Evolutionary conservation across 1,284 basidiomycete species (phyloP), one percentile per base, ranked within the genome.

Genomic region (Vanrija pseudolonga): DNA sequence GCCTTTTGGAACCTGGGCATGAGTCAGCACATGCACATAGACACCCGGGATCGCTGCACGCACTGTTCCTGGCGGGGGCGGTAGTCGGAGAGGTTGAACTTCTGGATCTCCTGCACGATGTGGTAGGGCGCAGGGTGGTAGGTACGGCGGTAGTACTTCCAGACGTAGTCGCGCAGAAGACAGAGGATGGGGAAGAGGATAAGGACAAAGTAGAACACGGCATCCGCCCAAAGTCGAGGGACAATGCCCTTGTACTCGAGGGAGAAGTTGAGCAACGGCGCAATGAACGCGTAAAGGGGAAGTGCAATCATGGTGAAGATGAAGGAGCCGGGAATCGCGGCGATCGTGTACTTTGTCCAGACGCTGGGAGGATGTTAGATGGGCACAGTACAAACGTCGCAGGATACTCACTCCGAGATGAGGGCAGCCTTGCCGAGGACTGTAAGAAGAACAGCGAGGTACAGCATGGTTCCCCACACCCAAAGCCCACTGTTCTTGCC

Each of bases 291-390:
- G 73, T 98, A 99, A 2, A 98, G 69, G 0, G 94, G 95, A 5
- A 98, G 80, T 76, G 94, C 93, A 45, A 87, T 72, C 87, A 98
- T 93, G 7, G 95, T 93, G 76, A 98, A 95, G 26, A 87, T 72
- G 71, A 98, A 95, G 2, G 96, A 98, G 8, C 96, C 96, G 0
- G 95, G 96, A 50, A 97, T 97, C 6, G 94, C 90, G 45, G 90
- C 90, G 39, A 94, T 88, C 3, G 94, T 98, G 73, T 98, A 98
- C 73, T 98, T 98, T 3, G 95, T 98, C 96, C 95, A 99, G n/a
- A 98, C 77, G 65, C 92, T 96, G 19, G 28, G 22, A 12, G 12
- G 9, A 2, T 12, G 28, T 44, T 11, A 43, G 26, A 6, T 19
- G 23, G 6, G 36, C 4, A 18, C 0, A 22, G n/a, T 5, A 15